These are phyloP conservation scores for Alternaria arborescens DNA, from an alignment of 2,329 filamentous ascomycete genomes.

Conservation along the genomic window DNA sequence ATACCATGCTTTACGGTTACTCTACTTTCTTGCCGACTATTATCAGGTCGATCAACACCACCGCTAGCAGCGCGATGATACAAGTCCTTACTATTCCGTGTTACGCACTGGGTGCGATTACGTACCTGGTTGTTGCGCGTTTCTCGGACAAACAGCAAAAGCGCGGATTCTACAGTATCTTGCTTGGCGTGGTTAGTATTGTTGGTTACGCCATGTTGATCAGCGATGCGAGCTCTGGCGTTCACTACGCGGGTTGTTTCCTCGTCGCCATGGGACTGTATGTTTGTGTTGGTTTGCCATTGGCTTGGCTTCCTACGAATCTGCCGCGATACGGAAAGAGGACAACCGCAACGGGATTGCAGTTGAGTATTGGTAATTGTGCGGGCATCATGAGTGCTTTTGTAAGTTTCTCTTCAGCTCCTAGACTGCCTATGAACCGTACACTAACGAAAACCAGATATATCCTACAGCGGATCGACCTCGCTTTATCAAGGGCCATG, in stretches of 20 bases:
- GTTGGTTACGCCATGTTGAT: constrained; percentile 75
- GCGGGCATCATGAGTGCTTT: constrained; percentile 79
- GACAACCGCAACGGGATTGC: constrained; percentile 74
- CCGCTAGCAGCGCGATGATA: constrained; percentile 70
- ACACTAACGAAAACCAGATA: constrained; percentile 44
- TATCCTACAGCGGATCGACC: constrained; percentile 58
- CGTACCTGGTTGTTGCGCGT: constrained; percentile 71
- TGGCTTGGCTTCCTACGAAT: constrained; percentile 71
- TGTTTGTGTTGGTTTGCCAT: constrained; percentile 62
- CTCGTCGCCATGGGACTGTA: constrained; percentile 79
- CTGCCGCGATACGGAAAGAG: constrained; percentile 79
- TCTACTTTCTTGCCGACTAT: constrained; percentile 83
- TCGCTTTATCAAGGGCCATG: constrained; percentile 61
- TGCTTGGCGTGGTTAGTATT: constrained; percentile 70
- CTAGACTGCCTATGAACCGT: neutral
- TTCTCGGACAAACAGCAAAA: constrained; percentile 73
- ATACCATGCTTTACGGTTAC: constrained; percentile 81
- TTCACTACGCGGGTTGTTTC: constrained; percentile 79
- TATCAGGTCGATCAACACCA: constrained; percentile 70
- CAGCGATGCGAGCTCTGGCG: constrained; percentile 65
- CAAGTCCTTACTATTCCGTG: constrained; percentile 82
- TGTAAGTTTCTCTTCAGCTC: constrained; percentile 52
- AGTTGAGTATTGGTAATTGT: constrained; percentile 74
- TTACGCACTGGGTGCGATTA: constrained; percentile 75
- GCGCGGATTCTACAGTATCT: constrained; percentile 70